Evolutionary conservation across 768 basidiomycete species (phyloP).

Genomic region (Rhodotorula paludigena): DNA sequence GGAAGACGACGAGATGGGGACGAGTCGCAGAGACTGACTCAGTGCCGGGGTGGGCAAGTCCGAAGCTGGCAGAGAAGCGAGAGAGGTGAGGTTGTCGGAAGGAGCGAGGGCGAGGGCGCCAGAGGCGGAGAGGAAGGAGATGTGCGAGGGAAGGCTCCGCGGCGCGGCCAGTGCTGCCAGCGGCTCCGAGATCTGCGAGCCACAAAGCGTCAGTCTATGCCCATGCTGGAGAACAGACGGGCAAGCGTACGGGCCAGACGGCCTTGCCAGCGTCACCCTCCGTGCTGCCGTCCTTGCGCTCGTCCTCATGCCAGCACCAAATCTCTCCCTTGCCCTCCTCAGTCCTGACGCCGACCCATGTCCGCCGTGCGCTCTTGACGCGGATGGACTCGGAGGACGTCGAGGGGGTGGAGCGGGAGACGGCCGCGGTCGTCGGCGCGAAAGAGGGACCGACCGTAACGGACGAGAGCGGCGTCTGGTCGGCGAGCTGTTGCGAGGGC

Average conservation of each 20-base stretch:
- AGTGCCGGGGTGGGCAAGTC: background rate
- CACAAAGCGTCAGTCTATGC: too few species aligned
- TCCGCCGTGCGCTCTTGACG: slow-evolving; percentile 31
- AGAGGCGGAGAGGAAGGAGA: slow-evolving; percentile 31
- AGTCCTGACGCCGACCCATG: slow-evolving; percentile 32
- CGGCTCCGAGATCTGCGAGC: slow-evolving; percentile 23
- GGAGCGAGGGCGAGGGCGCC: slow-evolving; percentile 35
- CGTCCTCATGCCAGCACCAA: slow-evolving; percentile 38
- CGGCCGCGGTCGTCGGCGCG: slow-evolving; percentile 27
- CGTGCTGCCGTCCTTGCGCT: slow-evolving; percentile 35
- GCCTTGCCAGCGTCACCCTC: slow-evolving; percentile 36
- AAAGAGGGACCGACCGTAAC: slow-evolving; percentile 37
- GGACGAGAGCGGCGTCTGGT: slow-evolving; percentile 37
- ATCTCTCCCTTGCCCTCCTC: slow-evolving; percentile 31
- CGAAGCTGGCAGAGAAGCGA: slow-evolving; percentile 24
- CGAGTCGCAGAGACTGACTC: slow-evolving; percentile 16
- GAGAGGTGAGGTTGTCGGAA: slow-evolving; percentile 17
- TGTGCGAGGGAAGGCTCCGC: slow-evolving; percentile 31
- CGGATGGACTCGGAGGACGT: slow-evolving; percentile 29
- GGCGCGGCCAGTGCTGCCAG: slow-evolving; percentile 27
- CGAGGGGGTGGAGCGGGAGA: slow-evolving; percentile 28
- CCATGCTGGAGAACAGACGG: background rate
- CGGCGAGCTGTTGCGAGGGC: slow-evolving; percentile 22
- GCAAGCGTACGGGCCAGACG: slow-evolving; percentile 28
- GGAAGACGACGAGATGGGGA: slow-evolving; percentile 15